Evolutionary conservation across 345 rosid genomes (phyloP).

Genomic region (Kernera saxatilis): DNA sequence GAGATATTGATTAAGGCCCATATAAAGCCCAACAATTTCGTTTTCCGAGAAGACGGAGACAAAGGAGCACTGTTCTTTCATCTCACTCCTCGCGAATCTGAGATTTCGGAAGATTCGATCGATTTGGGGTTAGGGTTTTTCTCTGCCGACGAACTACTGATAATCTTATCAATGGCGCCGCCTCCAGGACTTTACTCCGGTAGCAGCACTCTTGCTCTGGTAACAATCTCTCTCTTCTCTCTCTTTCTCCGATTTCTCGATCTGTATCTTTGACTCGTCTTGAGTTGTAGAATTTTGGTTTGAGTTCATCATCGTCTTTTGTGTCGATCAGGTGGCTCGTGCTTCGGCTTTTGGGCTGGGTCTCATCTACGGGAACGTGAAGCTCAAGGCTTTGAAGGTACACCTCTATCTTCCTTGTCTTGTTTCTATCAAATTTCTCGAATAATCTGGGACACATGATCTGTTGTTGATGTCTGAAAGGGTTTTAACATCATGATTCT

Average conservation of each 20-base stretch:
- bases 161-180: conserved; percentile 37
- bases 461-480: neutral
- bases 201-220: conserved; percentile 71
- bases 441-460: neutral
- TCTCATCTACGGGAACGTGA: conserved; percentile 54
- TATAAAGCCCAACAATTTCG: neutral
- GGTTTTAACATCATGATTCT: neutral
- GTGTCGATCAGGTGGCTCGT: conserved; percentile 51
- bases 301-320: neutral
- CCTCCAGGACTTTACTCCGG: conserved; percentile 87
- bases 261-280: conserved; percentile 9
- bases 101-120: conserved; percentile 24
- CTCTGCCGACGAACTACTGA: neutral
- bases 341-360: conserved; percentile 65
- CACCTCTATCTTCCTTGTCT: neutral
- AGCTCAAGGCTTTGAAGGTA: conserved; percentile 72
- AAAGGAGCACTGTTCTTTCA: neutral
- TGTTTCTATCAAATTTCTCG: neutral
- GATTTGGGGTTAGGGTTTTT: conserved; percentile 33
- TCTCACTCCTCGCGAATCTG: conserved; percentile 15
- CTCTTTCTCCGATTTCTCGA: conserved; percentile 5
- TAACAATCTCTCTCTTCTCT: conserved; percentile 13
- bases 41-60: neutral
- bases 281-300: neutral
- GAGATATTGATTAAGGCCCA: neutral